Percentiles rank a stretch among this genome's conserved stretches.
Evolutionary conservation across 1,284 basidiomycete genomes (phyloP).

Genomic region (Ganoderma boninense): DNA sequence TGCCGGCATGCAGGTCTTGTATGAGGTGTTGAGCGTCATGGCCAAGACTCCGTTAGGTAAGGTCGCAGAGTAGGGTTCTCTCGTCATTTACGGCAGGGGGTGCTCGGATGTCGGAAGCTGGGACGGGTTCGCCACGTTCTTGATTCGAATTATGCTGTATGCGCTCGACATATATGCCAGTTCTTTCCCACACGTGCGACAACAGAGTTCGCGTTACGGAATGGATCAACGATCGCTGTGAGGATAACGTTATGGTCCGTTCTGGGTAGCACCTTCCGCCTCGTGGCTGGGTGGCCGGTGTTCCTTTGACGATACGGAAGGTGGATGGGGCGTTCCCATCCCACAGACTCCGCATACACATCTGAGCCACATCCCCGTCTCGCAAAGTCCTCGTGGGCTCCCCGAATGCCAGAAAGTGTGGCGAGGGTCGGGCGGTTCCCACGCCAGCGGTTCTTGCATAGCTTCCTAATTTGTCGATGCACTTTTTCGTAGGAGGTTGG

Average conservation of each 20-base stretch:
- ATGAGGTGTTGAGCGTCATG: conserved; percentile 81
- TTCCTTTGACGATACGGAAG: neutral
- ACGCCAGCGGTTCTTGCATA: conserved; percentile 17
- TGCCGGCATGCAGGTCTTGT: conserved; percentile 59
- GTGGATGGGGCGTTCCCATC: neutral
- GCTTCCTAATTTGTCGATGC: conserved; percentile 19
- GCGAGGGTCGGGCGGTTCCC: neutral
- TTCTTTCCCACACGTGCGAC: neutral
- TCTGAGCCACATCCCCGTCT: neutral
- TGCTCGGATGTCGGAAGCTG: neutral
- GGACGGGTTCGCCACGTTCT: conserved; percentile 4
- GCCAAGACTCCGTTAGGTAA: conserved; percentile 79
- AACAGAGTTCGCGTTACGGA: conserved; percentile 11
- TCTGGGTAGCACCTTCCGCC: neutral
- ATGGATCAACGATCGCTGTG: conserved; percentile 6
- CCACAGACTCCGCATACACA: neutral
- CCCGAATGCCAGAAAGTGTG: neutral
- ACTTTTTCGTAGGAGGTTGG: conserved; percentile 7
- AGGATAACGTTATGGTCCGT: conserved; percentile 13
- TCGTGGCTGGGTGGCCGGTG: conserved; percentile 3
- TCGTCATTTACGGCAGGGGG: conserved; percentile 23
- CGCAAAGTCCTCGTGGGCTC: neutral
- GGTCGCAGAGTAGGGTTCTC: conserved; percentile 37
- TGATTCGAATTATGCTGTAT: conserved; percentile 17
- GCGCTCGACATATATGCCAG: conserved; percentile 6